Base-by-base conservation (phyloP, 108 stramenopile genomes). In the Fistulifera pelliculosa region DNA sequence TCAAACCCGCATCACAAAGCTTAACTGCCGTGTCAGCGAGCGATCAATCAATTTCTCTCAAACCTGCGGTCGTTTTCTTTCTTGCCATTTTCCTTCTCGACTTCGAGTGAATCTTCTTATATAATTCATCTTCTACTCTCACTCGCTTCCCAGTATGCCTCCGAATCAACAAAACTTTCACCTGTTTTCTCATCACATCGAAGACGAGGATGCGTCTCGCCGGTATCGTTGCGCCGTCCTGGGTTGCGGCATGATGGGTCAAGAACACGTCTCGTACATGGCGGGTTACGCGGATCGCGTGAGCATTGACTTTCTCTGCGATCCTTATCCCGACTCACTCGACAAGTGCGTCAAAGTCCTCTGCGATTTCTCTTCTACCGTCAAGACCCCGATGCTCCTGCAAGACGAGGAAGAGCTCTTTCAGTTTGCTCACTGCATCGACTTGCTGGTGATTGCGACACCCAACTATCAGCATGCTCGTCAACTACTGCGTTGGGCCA, bases 231-330 rank as follows among this genome's bases (percentile, higher is more conserved):
- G 79, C 54, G 89, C 83, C 2, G 74, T 90, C 27, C 64, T 90
- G 35, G 89, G 89, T 7, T 79, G 76, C 49, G 89, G 89, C 16
- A 83, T 85, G 80, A 80, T 77, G 66, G 64, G 76, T 11, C 83
- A 80, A 65, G 89, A 90, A 56, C 89, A 90, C 44, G 69, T 85
- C 27, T 77, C 75, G 14, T 90, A 90, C 67, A 79, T 90, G 21
- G 54, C 65, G 61, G 83, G 82, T 27, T 90, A 83, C 51, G 41
- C 68, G 0, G 49, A 61, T 35, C 52, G 77, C 35, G 60, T 85
- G 17, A 49, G 63, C 1, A 70, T 90, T 22, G 62, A 78, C 28
- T 90, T 69, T 64, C 69, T 90, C 44, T 86, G 85, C 65, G 89
- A 90, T 52, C 85, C 89, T 19, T 65, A 72, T 44, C 53, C 77